phyloP scores from a whole-genome alignment of 2,329 filamentous ascomycete genomes.

The Paramyrothecium roridum region DNA sequence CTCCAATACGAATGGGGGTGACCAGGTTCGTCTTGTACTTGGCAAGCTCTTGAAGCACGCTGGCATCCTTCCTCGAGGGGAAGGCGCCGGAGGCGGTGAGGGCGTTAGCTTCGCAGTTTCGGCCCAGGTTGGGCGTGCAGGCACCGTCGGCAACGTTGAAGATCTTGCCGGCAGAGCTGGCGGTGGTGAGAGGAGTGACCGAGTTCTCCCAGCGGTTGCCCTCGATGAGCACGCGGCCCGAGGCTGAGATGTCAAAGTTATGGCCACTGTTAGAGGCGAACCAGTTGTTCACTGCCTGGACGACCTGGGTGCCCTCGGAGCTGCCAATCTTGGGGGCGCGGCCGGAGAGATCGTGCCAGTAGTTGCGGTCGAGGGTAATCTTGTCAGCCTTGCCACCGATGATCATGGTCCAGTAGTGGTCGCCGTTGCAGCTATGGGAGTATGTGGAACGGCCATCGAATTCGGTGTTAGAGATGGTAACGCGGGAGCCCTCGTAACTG shows the following conservation, averaged over 20 bases:
- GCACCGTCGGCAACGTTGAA: slow-evolving; percentile 1
- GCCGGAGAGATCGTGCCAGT: slow-evolving; percentile 39
- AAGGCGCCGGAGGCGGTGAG: too few relatives aligned
- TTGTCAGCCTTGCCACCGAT: slow-evolving; percentile 33
- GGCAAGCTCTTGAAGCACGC: too few relatives aligned
- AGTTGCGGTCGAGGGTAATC: slow-evolving; percentile 38
- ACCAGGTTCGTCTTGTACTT: too few relatives aligned
- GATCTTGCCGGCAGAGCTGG: slow-evolving; percentile 15
- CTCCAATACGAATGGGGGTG: too few relatives aligned
- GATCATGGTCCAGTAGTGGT: slow-evolving; percentile 43
- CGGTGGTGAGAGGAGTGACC: slow-evolving; percentile 28
- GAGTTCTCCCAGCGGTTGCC: slow-evolving; percentile 39
- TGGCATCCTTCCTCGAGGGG: too few relatives aligned
- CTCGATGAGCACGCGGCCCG: slow-evolving; percentile 32
- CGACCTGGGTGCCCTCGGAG: slow-evolving; percentile 18
- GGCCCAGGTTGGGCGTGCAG: background rate
- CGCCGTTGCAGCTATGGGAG: slow-evolving; percentile 36
- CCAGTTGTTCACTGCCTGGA: slow-evolving; percentile 39
- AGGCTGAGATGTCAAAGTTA: slow-evolving; percentile 35
- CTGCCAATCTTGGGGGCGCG: slow-evolving; percentile 37
- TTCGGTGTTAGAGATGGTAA: slow-evolving; percentile 43
- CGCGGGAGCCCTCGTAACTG: slow-evolving; percentile 16
- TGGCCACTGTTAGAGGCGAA: slow-evolving; percentile 38
- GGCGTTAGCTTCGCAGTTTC: background rate
- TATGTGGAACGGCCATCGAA: slow-evolving; percentile 37